Evolutionary conservation across 305 asterid species (phyloP), one percentile per base, ranked within the genome.

Genomic region (Fraxinus albicans): DNA sequence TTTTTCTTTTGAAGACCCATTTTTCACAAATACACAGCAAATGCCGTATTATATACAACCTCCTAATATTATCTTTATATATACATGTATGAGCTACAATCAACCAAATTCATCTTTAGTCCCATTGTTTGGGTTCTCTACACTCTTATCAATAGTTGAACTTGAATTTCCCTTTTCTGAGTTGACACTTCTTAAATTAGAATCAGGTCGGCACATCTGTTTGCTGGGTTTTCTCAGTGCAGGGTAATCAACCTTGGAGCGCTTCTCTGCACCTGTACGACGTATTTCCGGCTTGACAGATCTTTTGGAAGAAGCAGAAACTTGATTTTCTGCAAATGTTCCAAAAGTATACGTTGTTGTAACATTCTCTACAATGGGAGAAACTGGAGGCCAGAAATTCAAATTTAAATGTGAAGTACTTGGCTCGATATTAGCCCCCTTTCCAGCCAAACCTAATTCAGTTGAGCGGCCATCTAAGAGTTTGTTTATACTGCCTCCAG

Each of bases 381-480:
- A 88, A 86, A 69, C 83, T 13, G 89, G 89, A 55, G 94, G 93
- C 81, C 85, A 73, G 1, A 92, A 86, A 88, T 90, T 91, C 80
- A 88, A 85, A 80, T 93, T 89, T 86, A 91, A 83, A 73, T 86
- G 78, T n/a, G 83, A 50, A 33, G 84, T 80, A 67, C 82, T 33
- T 44, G 84, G 84, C 44, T 85, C 81, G 13, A 78, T 77, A 21
- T 81, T 42, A 25, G 23, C 80, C 81, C 42, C 85, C 75, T 69
- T 85, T 36, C 79, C 89, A 15, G 74, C 77, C 79, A 55, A 76
- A 29, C 70, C 86, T 84, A 73, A 8, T 77, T 85, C 80, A 0
- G 10, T 38, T 38, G 80, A 83, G 65, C 25, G 23, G n/a, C 76
- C 86, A 73, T 81, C 89, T 7, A 88, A 76, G 42, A 87, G 83